phyloP scores from a whole-genome alignment of 257 asterid species.

The Solanum piurae region DNA sequence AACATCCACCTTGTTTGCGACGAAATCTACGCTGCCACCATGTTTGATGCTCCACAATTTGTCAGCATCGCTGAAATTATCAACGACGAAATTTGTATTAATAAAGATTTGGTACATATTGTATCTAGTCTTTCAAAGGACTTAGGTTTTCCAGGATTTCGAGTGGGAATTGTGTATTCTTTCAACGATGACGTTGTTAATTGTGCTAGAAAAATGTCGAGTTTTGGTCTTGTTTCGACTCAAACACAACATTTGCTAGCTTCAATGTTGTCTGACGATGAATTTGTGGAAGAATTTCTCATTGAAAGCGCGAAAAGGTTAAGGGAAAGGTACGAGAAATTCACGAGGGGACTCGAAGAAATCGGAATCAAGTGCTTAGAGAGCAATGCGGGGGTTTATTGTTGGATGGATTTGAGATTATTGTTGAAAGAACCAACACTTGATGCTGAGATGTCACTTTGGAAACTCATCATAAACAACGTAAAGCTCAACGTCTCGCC shows the following conservation, averaged over 20 bases:
- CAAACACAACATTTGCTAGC: background rate
- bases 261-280: background rate
- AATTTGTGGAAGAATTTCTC: background rate
- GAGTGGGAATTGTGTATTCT: slow-evolving; percentile 72
- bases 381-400: slow-evolving; percentile 60
- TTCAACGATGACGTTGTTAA: slow-evolving; percentile 49
- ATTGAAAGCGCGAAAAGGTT: slow-evolving; percentile 25
- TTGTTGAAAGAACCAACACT: slow-evolving; percentile 30
- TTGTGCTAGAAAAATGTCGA: slow-evolving; percentile 19
- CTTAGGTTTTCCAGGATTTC: slow-evolving; percentile 72
- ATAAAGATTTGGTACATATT: slow-evolving; percentile 38
- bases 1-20: slow-evolving; percentile 73
- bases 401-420: slow-evolving; percentile 71
- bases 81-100: background rate
- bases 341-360: slow-evolving; percentile 26
- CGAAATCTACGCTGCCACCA: slow-evolving; percentile 60
- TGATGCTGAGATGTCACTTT: slow-evolving; percentile 47
- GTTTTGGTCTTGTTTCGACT: background rate
- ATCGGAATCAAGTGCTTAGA: slow-evolving; percentile 45
- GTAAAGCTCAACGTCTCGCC: slow-evolving; percentile 78
- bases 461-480: slow-evolving; percentile 39
- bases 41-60: slow-evolving; percentile 27
- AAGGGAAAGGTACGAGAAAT: slow-evolving; percentile 19
- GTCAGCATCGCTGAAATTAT: slow-evolving; percentile 44
- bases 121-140: slow-evolving; percentile 69